Percentiles rank a stretch among this genome's conserved stretches.
Conservation (phyloP, 2,329 filamentous ascomycete genomes). For the Penicillium occitanis region DNA sequence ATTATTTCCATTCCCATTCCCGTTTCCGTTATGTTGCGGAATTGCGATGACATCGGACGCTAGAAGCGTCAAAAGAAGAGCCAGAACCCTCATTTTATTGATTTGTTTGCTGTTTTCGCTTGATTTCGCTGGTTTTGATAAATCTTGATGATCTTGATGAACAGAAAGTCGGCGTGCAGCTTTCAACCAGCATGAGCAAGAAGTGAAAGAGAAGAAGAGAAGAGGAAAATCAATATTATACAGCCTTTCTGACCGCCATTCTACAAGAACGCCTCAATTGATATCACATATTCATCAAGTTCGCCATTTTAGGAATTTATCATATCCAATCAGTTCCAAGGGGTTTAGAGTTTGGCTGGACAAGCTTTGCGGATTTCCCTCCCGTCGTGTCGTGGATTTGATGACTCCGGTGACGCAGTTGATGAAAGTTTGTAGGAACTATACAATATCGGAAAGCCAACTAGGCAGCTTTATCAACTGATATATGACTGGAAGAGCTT, state of each 20-base stretch:
- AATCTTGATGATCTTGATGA: not conserved
- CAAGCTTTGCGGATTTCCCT: conserved; percentile 11
- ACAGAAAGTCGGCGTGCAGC: not conserved
- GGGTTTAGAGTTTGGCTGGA: not conserved
- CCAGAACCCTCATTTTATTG: conserved; percentile 11
- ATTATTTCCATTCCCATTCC: not conserved
- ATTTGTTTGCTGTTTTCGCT: not conserved
- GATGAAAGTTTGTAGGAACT: not conserved
- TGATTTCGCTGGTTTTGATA: not conserved
- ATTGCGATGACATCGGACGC: conserved; percentile 18
- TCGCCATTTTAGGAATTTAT: conserved; percentile 1
- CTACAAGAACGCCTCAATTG: conserved; percentile 12
- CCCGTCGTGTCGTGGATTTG: conserved; percentile 11
- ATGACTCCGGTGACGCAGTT: conserved; percentile 5
- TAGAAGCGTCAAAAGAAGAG: conserved; percentile 7
- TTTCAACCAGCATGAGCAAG: not conserved
- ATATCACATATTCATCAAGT: conserved; percentile 17
- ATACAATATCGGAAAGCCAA: not conserved
- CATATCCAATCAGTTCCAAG: conserved; percentile 1
- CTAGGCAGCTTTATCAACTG: not conserved
- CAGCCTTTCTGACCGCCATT: not conserved
- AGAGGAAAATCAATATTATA: not conserved
- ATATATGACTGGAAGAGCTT: too few species aligned
- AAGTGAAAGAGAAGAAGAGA: not conserved
- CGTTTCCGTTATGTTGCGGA: conserved; percentile 11